Evolutionary conservation across 208 protist genomes (phyloP).

Genomic region (Leishmania arabica): DNA sequence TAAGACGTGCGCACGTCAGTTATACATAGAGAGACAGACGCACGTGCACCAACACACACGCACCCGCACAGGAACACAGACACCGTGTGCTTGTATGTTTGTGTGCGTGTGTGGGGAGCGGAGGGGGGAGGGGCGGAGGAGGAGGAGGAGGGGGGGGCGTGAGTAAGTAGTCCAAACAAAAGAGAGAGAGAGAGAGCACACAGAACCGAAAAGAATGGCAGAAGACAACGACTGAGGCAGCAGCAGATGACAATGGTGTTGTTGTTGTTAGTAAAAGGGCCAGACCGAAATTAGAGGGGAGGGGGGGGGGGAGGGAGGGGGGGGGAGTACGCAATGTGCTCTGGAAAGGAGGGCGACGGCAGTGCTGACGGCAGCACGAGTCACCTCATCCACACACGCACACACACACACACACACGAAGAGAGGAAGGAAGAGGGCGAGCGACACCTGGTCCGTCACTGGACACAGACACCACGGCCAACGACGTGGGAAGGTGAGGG

Average conservation of each 20-base stretch:
- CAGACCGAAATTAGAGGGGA: not conserved
- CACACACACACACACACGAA: constrained; percentile 3
- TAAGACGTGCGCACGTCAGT: not conserved
- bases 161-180: not conserved
- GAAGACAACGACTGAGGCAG: not conserved
- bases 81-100: not conserved
- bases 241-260: too few relatives aligned
- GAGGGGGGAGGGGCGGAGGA: not conserved
- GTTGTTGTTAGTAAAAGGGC: not conserved
- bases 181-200: not conserved
- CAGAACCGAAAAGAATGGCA: not conserved
- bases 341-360: not conserved
- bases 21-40: not conserved
- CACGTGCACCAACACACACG: not conserved
- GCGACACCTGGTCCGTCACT: not conserved
- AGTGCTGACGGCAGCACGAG: not conserved
- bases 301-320: not conserved
- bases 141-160: too few relatives aligned
- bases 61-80: not conserved
- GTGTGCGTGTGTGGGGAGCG: not conserved
- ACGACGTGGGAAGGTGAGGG: not conserved
- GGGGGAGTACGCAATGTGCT: not conserved
- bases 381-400: not conserved
- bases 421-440: not conserved
- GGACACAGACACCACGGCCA: not conserved